A percentile compares a stretch with the other conserved stretches of the same genome.
phyloP scores from a whole-genome alignment of 1,139 yeast species.

The Blastobotrys illinoisensis region DNA sequence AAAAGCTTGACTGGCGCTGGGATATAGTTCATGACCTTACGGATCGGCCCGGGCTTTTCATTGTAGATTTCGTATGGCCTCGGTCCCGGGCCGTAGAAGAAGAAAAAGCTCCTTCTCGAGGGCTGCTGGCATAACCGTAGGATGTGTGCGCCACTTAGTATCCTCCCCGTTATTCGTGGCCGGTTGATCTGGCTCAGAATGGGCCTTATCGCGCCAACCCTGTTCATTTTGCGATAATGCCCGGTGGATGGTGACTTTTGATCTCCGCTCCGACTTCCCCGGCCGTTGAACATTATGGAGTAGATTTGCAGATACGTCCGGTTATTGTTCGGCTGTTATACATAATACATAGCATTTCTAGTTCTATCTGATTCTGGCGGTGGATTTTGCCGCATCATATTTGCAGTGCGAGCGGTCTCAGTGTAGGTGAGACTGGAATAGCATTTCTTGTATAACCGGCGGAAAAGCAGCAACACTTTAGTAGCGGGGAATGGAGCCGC shows the following conservation, averaged over 20 bases:
- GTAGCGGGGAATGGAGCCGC: background rate
- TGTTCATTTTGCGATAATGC: background rate
- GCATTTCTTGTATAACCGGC: background rate
- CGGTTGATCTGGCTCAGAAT: background rate
- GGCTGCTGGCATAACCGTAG: background rate
- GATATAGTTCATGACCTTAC: slow-evolving; percentile 4
- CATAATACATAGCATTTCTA: no score
- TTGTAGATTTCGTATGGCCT: slow-evolving; percentile 11
- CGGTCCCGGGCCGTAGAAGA: background rate
- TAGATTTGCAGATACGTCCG: no score
- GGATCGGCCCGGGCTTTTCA: slow-evolving; percentile 6
- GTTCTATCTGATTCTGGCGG: no score
- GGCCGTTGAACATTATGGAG: background rate
- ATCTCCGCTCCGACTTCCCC: background rate
- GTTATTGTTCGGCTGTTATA: no score
- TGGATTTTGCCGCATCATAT: no score
- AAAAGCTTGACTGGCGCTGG: slow-evolving; percentile 19
- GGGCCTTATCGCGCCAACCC: background rate
- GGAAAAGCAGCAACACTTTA: background rate
- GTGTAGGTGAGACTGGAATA: background rate
- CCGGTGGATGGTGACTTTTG: background rate
- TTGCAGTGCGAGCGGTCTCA: no score
- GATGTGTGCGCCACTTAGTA: background rate
- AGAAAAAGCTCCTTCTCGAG: background rate
- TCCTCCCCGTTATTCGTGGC: background rate